Evolutionary conservation across 1,284 basidiomycete genomes (phyloP), one percentile per base, ranked within the genome.

Genomic region (Acaromyces ingoldii): DNA sequence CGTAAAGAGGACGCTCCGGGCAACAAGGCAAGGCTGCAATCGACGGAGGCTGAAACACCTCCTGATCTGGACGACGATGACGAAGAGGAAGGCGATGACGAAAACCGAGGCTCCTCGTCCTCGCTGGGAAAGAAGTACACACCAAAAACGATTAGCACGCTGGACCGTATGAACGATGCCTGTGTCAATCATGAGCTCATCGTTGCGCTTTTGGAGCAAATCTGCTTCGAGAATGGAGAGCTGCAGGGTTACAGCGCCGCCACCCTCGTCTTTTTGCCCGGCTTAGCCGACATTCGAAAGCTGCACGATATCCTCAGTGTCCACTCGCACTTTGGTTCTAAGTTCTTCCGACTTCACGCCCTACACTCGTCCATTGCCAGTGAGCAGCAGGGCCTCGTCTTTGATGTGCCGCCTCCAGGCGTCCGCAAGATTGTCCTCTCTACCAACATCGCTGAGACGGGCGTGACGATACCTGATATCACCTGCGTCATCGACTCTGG

Each of bases 401-500:
- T 98, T 75, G 86, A 95, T 46, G 78, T 89, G 1, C 90, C 89
- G 21, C 87, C 88, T 0, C 70, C 70, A 1, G 89, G 89, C 29
- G 78, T 87, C 2, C 82, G 88, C 45, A 97, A 97, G 78, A 91
- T 96, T 65, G 92, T 96, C 31, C 87, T 95, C 39, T 75, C 77
- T 13, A 79, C 78, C 45, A 79, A 87, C 65, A 86, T 89, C 62
- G 85, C 88, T 25, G 90, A 95, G 75, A 95, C 90, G 13, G 93
- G 93, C 75, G 88, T 98, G 55, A 98, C 93, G 0, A 97, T 98
- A 54, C 93, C 93, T 4, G 95, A 99, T 69, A 89, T 97, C 53
- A 97, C 93, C 2, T 93, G 91, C 67, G 95, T 98, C 11, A 92
- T 98, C 53, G 95, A 98, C 75, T 84, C 85, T 0, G 95, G 95